Percentiles rank a stretch among this genome's conserved stretches.
Conservation (phyloP, 768 basidiomycete genomes). For the Hortiboletus flavorubellus region DNA sequence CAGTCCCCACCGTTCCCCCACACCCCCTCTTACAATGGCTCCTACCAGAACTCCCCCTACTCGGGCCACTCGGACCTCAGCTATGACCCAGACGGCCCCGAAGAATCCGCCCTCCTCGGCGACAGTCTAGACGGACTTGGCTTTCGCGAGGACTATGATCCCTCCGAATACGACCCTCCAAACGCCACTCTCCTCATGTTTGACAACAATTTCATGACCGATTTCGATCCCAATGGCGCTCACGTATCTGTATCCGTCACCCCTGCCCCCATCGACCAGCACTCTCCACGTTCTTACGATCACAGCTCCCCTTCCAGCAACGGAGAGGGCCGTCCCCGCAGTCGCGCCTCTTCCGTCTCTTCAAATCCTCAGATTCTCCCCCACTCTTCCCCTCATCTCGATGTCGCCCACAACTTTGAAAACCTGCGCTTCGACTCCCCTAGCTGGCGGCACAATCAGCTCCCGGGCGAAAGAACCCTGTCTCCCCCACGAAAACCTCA, state of each 20-base stretch:
- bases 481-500: slow-evolving; percentile 51
- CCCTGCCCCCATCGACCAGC: slow-evolving; percentile 34
- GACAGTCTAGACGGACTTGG: slow-evolving; percentile 39
- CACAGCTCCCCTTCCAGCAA: slow-evolving; percentile 65
- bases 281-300: slow-evolving; percentile 48
- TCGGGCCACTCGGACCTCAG: slow-evolving; percentile 66
- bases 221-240: slow-evolving; percentile 26
- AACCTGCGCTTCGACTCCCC: slow-evolving; percentile 66
- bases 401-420: slow-evolving; percentile 56
- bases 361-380: slow-evolving; percentile 45
- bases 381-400: slow-evolving; percentile 54
- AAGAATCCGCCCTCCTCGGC: slow-evolving; percentile 48
- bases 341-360: slow-evolving; percentile 66
- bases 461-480: slow-evolving; percentile 40
- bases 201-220: slow-evolving; percentile 45
- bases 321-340: slow-evolving; percentile 48
- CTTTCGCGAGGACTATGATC: slow-evolving; percentile 59
- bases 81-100: slow-evolving; percentile 46
- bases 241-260: slow-evolving; percentile 41
- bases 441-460: slow-evolving; percentile 47
- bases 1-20: slow-evolving; percentile 43
- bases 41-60: slow-evolving; percentile 70
- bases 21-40: slow-evolving; percentile 59
- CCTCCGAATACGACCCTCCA: slow-evolving; percentile 67
- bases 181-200: slow-evolving; percentile 56